These are phyloP conservation scores for Diaporthe destruens DNA, from an alignment of 2,329 filamentous ascomycete genomes.

Conservation along the genomic window DNA sequence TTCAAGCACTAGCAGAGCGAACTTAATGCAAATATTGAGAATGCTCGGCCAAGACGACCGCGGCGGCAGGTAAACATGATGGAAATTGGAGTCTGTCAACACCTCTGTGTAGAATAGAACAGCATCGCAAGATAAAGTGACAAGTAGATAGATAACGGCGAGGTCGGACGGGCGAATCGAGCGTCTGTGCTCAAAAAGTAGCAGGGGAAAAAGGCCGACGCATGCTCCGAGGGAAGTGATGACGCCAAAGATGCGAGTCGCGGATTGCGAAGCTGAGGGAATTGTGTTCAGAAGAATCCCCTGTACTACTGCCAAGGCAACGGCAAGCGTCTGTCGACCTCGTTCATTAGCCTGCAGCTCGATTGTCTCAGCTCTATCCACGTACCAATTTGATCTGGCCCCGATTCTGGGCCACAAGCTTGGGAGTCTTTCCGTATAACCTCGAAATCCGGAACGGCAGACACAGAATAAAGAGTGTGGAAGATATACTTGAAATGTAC, in stretches of 20 bases:
- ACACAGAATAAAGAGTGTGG: not conserved
- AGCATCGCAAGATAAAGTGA: not conserved
- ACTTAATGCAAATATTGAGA: not conserved
- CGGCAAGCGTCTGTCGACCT: not conserved
- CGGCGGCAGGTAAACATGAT: not conserved
- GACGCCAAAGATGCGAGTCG: not conserved
- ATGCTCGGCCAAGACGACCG: not conserved
- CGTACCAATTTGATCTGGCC: not conserved
- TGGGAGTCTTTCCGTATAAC: not conserved
- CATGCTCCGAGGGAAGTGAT: not conserved
- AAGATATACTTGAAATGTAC: not conserved
- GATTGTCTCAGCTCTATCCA: not conserved
- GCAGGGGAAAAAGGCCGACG: not conserved
- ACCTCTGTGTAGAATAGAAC: not conserved
- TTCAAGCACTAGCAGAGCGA: not conserved
- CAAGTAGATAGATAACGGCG: not conserved
- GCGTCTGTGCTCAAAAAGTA: not conserved
- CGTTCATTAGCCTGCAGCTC: not conserved
- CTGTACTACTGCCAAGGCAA: not conserved
- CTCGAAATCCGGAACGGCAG: not conserved
- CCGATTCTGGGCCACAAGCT: not conserved
- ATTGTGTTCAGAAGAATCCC: not conserved
- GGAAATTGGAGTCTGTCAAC: not conserved
- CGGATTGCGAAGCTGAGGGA: not conserved
- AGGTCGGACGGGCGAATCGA: constrained; percentile 1